Conservation (phyloP, 805 yeast genomes). For the Torulaspora microellipsoides region DNA sequence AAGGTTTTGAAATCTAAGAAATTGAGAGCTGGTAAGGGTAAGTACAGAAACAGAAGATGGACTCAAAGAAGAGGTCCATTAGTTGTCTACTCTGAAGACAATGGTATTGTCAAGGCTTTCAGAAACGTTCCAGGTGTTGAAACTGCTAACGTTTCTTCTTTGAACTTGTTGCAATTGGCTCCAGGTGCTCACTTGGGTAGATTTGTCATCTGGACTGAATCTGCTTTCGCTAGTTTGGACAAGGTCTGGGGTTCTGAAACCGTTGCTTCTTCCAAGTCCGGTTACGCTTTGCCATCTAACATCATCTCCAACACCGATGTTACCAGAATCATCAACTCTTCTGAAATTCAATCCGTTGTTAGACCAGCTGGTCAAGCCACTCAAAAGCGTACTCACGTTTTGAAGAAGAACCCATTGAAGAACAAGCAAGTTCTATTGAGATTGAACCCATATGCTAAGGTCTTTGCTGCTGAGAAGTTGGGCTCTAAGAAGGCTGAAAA, state of each 20-base stretch:
- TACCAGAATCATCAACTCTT: conserved; percentile 95
- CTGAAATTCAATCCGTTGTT: conserved; percentile 97
- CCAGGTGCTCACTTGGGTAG: conserved; percentile 99
- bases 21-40: conserved; percentile 99
- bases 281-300: conserved; percentile 91
- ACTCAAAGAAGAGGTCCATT: conserved; percentile 99
- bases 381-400: conserved; percentile 91
- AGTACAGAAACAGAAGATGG: conserved; percentile 98
- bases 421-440: conserved; percentile 97
- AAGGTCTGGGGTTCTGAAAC: conserved; percentile 94
- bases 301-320: conserved; percentile 93
- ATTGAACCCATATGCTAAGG: conserved; percentile 99
- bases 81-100: conserved; percentile 96
- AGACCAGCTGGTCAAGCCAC: conserved; percentile 93
- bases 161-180: conserved; percentile 96
- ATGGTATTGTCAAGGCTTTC: conserved; percentile 96
- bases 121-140: conserved; percentile 99
- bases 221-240: conserved; percentile 96
- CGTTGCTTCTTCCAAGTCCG: conserved; percentile 76
- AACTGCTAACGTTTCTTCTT: conserved; percentile 84
- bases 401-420: conserved; percentile 99
- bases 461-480: conserved; percentile 84
- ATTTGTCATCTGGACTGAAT: conserved; percentile 99
- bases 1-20: conserved; percentile 98
- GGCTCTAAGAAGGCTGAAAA: conserved; percentile 76